A percentile compares a stretch with the other conserved stretches of the same genome.
Evolutionary conservation across 2,329 filamentous ascomycete genomes (phyloP).

Genomic region (Erysiphe neolycopersici): DNA sequence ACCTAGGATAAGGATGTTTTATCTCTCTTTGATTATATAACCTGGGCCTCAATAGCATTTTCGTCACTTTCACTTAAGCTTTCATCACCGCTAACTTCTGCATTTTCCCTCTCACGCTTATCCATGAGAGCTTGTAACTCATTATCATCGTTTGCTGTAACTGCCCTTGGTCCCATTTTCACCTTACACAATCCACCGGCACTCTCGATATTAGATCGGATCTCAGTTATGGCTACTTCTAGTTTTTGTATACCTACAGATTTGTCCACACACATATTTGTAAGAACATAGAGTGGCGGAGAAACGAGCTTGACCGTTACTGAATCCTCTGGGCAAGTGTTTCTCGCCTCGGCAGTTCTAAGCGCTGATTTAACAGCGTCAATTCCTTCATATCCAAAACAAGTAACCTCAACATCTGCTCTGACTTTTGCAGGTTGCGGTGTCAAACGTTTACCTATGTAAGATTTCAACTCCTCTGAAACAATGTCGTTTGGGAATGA

Average conservation of each 20-base stretch:
- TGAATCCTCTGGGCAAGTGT: slow-evolving; percentile 59
- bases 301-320: slow-evolving; percentile 98
- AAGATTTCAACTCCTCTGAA: slow-evolving; percentile 70
- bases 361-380: slow-evolving; percentile 91
- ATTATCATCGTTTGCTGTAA: slow-evolving; percentile 94
- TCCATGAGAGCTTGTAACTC: slow-evolving; percentile 96
- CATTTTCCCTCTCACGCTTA: slow-evolving; percentile 94
- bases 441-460: slow-evolving; percentile 91
- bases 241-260: slow-evolving; percentile 55
- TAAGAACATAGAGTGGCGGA: slow-evolving; percentile 86
- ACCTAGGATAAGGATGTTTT: too few relatives aligned
- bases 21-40: background rate
- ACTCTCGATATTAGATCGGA: slow-evolving; percentile 51
- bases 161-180: slow-evolving; percentile 98
- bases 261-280: slow-evolving; percentile 90
- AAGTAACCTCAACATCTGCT: slow-evolving; percentile 89
- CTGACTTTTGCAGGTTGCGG: slow-evolving; percentile 98
- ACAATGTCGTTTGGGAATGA: slow-evolving; percentile 66
- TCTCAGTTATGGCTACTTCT: slow-evolving; percentile 72
- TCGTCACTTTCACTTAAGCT: slow-evolving; percentile 90
- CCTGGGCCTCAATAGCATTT: slow-evolving; percentile 30
- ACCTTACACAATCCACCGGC: slow-evolving; percentile 60
- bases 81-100: slow-evolving; percentile 93
- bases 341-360: slow-evolving; percentile 71
- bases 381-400: slow-evolving; percentile 91